Conservation (phyloP, 148 eudicot genomes). For the Tetragonia tetragonoides region DNA sequence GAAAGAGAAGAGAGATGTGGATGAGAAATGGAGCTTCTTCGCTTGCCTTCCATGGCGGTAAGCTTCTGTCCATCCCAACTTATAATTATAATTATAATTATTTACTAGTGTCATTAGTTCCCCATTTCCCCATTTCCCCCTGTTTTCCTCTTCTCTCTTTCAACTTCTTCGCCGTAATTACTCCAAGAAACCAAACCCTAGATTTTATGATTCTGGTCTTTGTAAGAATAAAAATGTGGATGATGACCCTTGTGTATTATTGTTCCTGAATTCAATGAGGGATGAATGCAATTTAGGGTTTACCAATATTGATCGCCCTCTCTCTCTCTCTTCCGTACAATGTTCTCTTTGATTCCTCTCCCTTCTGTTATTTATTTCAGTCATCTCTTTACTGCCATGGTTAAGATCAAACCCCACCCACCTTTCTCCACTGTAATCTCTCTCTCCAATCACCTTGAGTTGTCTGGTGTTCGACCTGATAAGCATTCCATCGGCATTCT, state of each 20-base stretch:
- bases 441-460: not conserved
- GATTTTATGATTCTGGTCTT: no score
- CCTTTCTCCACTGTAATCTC: conserved; percentile 9
- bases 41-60: no score
- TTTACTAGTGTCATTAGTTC: no score
- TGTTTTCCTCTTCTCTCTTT: no score
- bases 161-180: no score
- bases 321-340: not conserved
- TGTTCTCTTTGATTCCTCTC: not conserved
- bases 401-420: conserved; percentile 12
- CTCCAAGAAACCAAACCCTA: no score
- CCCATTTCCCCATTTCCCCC: no score
- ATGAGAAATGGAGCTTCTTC: no score
- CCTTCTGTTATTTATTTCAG: not conserved
- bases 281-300: not conserved
- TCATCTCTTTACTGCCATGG: conserved; percentile 5
- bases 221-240: no score
- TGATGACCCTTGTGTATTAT: not conserved
- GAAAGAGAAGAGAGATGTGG: no score
- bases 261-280: not conserved
- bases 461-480: not conserved
- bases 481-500: not conserved
- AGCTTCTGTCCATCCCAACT: no score
- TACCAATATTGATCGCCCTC: not conserved
- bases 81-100: no score